These are phyloP conservation scores for Penicillium simplicissimum DNA, from an alignment of 495 filamentous ascomycete genomes.

Conservation along the genomic window DNA sequence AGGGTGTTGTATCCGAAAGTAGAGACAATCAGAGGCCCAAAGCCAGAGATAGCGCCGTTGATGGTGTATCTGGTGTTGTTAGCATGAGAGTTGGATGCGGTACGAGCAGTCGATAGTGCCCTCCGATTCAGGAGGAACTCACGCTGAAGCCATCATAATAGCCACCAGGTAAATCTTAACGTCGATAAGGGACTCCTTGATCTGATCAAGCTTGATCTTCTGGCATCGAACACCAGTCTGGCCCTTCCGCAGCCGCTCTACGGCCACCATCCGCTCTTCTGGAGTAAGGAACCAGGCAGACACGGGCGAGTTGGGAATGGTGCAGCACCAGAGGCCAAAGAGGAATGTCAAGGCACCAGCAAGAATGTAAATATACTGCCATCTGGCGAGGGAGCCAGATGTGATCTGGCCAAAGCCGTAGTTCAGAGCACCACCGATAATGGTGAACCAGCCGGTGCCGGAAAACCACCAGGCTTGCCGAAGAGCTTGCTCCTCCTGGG, in stretches of 20 bases:
- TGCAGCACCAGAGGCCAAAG: constrained; percentile 64
- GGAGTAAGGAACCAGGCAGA: constrained; percentile 54
- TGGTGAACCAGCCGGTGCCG: constrained; percentile 64
- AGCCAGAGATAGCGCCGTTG: constrained; percentile 75
- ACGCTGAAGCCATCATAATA: constrained; percentile 60
- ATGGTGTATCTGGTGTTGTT: constrained; percentile 57
- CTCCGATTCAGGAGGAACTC: constrained; percentile 13
- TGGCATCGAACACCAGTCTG: constrained; percentile 56
- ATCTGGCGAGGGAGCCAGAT: constrained; percentile 52
- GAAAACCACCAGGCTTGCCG: constrained; percentile 73
- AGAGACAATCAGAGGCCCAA: constrained; percentile 71
- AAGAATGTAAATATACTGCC: constrained; percentile 72
- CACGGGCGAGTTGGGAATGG: constrained; percentile 53
- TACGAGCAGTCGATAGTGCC: background rate
- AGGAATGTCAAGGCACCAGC: constrained; percentile 63
- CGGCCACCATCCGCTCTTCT: constrained; percentile 52
- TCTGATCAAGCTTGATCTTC: constrained; percentile 50
- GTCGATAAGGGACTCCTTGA: constrained; percentile 51
- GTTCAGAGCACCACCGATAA: constrained; percentile 65
- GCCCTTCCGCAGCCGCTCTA: constrained; percentile 53
- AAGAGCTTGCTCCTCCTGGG: constrained; percentile 65
- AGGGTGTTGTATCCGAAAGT: constrained; percentile 70
- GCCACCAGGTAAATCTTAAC: constrained; percentile 55
- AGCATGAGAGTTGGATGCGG: background rate
- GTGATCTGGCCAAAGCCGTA: constrained; percentile 70